A percentile compares a stretch with the other conserved stretches of the same genome.
These are phyloP conservation scores for Talaromyces sp. DNA, from an alignment of 2,329 filamentous ascomycete species.

Conservation along the genomic window DNA sequence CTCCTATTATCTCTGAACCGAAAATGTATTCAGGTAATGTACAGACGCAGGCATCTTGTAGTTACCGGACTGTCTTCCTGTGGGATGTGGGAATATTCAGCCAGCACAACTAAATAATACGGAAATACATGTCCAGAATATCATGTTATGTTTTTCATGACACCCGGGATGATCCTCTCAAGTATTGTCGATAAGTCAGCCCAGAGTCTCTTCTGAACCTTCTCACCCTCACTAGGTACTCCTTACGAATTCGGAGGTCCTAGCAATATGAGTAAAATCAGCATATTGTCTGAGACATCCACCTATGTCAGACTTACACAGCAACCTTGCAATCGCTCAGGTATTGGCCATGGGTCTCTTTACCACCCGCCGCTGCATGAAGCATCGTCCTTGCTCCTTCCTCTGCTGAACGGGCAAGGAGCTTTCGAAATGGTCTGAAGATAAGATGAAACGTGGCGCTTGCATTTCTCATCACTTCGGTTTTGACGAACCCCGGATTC, in stretches of 20 bases:
- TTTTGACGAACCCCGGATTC: constrained; percentile 6
- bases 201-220: constrained; percentile 3
- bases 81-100: no score
- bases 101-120: no score
- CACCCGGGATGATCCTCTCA: neutral
- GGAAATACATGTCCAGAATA: no score
- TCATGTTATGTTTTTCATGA: neutral
- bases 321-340: constrained; percentile 9
- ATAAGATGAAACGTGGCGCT: neutral
- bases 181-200: neutral
- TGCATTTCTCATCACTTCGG: constrained; percentile 2
- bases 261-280: neutral
- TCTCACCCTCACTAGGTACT: constrained; percentile 1
- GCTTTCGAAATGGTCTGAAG: neutral
- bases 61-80: no score
- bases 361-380: neutral
- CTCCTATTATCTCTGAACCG: no score
- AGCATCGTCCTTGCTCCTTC: constrained; percentile 6
- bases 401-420: constrained; percentile 6
- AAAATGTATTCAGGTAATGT: no score
- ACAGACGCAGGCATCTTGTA: no score
- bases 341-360: constrained; percentile 9
- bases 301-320: neutral
- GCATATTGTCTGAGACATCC: neutral
- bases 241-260: neutral